Conservation (phyloP, 495 filamentous ascomycete species). For the Neurospora cerealis region DNA sequence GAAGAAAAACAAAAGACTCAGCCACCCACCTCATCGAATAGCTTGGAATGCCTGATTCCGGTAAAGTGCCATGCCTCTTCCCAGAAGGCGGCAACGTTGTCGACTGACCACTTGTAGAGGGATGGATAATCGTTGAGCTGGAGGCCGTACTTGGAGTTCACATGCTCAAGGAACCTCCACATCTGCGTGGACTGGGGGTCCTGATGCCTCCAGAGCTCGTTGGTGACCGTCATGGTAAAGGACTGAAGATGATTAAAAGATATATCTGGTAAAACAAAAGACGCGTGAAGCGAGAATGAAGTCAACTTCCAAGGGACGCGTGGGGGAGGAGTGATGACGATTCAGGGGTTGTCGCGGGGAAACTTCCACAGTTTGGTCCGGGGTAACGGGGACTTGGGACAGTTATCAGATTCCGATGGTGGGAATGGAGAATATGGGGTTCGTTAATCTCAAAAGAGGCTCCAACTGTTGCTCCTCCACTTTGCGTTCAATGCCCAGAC, state of each 20-base stretch:
- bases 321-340: background rate
- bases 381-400: background rate
- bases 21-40: slow-evolving; percentile 47
- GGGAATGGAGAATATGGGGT: background rate
- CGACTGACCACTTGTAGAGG: slow-evolving; percentile 76
- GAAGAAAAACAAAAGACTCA: background rate
- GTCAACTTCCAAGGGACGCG: background rate
- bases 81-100: slow-evolving; percentile 72
- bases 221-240: slow-evolving; percentile 21
- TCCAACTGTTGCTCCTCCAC: background rate
- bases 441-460: background rate
- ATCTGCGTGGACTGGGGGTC: slow-evolving; percentile 57
- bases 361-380: background rate
- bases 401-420: background rate
- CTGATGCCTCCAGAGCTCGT: slow-evolving; percentile 64
- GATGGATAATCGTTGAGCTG: slow-evolving; percentile 54
- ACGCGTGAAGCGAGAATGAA: background rate
- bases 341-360: background rate
- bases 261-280: background rate
- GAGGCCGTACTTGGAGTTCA: slow-evolving; percentile 58
- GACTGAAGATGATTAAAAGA: background rate
- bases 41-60: slow-evolving; percentile 56
- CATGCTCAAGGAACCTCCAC: slow-evolving; percentile 55
- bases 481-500: background rate
- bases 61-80: slow-evolving; percentile 75